Evolutionary conservation across 805 yeast genomes (phyloP).

Genomic region (Isabelozyma gotoi): DNA sequence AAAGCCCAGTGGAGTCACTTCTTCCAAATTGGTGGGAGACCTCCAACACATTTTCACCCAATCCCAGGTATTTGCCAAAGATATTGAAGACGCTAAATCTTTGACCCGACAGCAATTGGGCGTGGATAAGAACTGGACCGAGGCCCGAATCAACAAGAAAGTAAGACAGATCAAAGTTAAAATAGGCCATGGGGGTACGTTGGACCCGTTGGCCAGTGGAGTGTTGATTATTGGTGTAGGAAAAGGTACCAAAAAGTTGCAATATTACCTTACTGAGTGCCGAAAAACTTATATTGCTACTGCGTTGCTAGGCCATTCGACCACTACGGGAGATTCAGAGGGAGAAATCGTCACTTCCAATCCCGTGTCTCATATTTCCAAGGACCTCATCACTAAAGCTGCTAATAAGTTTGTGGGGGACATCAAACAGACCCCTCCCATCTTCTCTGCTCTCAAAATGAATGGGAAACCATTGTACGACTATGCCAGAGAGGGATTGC

Average conservation of each 20-base stretch:
- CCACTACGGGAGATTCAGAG: slow-evolving; percentile 92
- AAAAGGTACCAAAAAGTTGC: slow-evolving; percentile 79
- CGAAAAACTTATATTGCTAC: slow-evolving; percentile 78
- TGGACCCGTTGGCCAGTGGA: slow-evolving; percentile 96
- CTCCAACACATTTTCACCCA: slow-evolving; percentile 63
- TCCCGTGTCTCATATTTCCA: slow-evolving; percentile 54
- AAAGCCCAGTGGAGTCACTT: slow-evolving; percentile 84
- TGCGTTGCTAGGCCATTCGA: slow-evolving; percentile 84
- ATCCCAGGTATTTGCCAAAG: slow-evolving; percentile 56
- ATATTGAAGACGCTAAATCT: slow-evolving; percentile 50
- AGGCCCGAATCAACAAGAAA: slow-evolving; percentile 51
- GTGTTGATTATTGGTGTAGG: slow-evolving; percentile 92
- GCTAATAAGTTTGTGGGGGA: slow-evolving; percentile 74
- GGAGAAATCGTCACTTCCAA: slow-evolving; percentile 73
- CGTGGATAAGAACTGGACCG: slow-evolving; percentile 39
- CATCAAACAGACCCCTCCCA: slow-evolving; percentile 88
- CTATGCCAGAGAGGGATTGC: slow-evolving; percentile 85
- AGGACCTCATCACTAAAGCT: slow-evolving; percentile 48
- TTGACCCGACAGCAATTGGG: slow-evolving; percentile 41
- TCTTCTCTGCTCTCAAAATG: slow-evolving; percentile 90
- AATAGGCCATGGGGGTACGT: slow-evolving; percentile 97
- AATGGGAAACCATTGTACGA: slow-evolving; percentile 93
- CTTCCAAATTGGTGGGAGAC: slow-evolving; percentile 68
- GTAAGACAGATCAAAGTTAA: slow-evolving; percentile 63
- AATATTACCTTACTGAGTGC: slow-evolving; percentile 69